Percentiles rank a stretch among this genome's conserved stretches.
phyloP scores from a whole-genome alignment of 257 asterid species.

The Scutellaria barbata region DNA sequence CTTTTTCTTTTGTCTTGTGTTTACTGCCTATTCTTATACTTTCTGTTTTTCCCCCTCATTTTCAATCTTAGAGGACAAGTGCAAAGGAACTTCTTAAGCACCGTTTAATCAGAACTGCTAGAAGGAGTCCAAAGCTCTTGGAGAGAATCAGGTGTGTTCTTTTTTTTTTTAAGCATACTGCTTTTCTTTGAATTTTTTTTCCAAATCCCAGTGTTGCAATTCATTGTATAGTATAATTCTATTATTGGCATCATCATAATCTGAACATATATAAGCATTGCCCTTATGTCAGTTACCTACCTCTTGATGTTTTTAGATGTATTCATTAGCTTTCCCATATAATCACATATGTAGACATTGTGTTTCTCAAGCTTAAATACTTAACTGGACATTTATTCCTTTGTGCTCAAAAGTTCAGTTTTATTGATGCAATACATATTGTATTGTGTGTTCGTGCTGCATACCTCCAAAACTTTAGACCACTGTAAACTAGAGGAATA shows the following conservation, averaged over 20 bases:
- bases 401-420: conserved; percentile 28
- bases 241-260: not conserved
- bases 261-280: not conserved
- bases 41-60: conserved; percentile 5
- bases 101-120: conserved; percentile 85
- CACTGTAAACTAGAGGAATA: not conserved
- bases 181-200: conserved; percentile 19
- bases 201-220: conserved; percentile 7
- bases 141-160: conserved; percentile 86
- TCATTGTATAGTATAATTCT: conserved; percentile 18
- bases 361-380: conserved; percentile 2
- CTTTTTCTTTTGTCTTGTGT: conserved; percentile 16
- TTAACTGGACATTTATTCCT: conserved; percentile 20
- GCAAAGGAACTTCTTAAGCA: conserved; percentile 96
- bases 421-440: conserved; percentile 18
- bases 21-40: conserved; percentile 7
- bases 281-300: not conserved
- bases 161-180: conserved; percentile 4
- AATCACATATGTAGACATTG: conserved; percentile 3
- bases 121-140: conserved; percentile 91
- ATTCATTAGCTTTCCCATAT: not conserved
- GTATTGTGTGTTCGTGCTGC: conserved; percentile 9
- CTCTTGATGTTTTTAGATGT: no score
- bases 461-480: conserved; percentile 3
- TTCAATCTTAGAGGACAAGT: conserved; percentile 73